phyloP scores from a whole-genome alignment of 208 protist genomes.

The Wallacemonas sp. region DNA sequence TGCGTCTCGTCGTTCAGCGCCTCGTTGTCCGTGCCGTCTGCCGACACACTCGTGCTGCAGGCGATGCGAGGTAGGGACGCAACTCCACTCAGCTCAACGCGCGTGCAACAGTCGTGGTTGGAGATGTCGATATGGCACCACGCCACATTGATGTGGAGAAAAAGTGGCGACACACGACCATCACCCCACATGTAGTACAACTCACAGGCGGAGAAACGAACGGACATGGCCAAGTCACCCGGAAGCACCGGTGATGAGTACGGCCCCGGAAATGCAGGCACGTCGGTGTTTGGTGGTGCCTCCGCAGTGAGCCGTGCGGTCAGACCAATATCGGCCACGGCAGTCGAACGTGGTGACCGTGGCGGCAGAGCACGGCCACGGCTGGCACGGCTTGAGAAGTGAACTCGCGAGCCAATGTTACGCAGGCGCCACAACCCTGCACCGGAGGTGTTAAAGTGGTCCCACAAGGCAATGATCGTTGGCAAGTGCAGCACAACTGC shows the following conservation, averaged over 20 bases:
- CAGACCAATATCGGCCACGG: neutral
- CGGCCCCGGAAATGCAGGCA: neutral
- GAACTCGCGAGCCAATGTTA: slow-evolving; percentile 43
- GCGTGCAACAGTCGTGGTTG: slow-evolving; percentile 39
- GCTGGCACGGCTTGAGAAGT: slow-evolving; percentile 29
- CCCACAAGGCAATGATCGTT: slow-evolving; percentile 52
- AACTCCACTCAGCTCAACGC: slow-evolving; percentile 31
- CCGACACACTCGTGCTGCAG: neutral
- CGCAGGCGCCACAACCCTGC: slow-evolving; percentile 43
- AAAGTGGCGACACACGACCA: slow-evolving; percentile 36
- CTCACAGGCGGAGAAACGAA: slow-evolving; percentile 26
- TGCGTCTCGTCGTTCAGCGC: neutral
- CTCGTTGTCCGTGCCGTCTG: neutral
- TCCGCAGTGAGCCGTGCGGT: neutral
- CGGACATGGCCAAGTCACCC: slow-evolving; percentile 31
- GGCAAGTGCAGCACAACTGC: slow-evolving; percentile 45
- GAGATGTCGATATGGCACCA: slow-evolving; percentile 18
- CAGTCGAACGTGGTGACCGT: slow-evolving; percentile 2
- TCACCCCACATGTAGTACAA: slow-evolving; percentile 60
- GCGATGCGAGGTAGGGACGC: neutral
- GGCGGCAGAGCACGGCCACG: slow-evolving; percentile 1
- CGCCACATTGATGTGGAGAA: slow-evolving; percentile 30
- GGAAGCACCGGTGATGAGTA: slow-evolving; percentile 53
- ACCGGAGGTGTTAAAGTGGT: slow-evolving; percentile 46
- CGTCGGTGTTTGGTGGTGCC: neutral